phyloP scores from a whole-genome alignment of 768 basidiomycete species.

The Boletus subparvulus region DNA sequence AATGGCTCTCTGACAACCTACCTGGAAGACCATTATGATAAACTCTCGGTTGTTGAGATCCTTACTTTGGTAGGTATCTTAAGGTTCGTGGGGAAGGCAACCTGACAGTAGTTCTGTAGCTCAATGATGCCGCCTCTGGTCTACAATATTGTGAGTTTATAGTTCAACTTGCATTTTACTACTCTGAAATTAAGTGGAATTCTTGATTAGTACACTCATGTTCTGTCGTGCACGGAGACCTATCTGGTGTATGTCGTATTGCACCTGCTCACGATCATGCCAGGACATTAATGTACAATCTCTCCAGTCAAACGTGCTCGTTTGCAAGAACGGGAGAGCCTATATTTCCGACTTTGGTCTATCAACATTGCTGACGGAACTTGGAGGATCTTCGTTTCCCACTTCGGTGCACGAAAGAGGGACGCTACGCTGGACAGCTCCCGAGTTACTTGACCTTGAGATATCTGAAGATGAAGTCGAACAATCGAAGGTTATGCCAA shows the following conservation, averaged over 20 bases:
- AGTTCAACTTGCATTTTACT: background rate
- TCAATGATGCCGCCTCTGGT: slow-evolving; percentile 19
- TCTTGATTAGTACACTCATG: slow-evolving; percentile 14
- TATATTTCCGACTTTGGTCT: slow-evolving; percentile 45
- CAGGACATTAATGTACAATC: background rate
- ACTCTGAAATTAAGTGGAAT: background rate
- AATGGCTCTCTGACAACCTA: slow-evolving; percentile 23
- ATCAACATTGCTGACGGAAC: slow-evolving; percentile 41
- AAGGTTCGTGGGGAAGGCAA: background rate
- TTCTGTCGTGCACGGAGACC: slow-evolving; percentile 18
- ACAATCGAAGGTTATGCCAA: background rate
- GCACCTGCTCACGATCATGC: background rate
- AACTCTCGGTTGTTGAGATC: slow-evolving; percentile 6
- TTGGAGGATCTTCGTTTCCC: slow-evolving; percentile 36
- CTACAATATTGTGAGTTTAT: slow-evolving; percentile 18
- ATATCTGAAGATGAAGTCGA: slow-evolving; percentile 15
- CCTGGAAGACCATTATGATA: slow-evolving; percentile 11
- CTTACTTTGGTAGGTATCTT: slow-evolving; percentile 5
- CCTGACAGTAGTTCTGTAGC: slow-evolving; percentile 4
- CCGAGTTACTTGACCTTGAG: slow-evolving; percentile 33
- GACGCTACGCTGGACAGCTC: slow-evolving; percentile 28
- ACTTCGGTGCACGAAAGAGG: slow-evolving; percentile 33
- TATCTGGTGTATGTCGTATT: slow-evolving; percentile 21
- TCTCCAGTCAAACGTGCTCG: slow-evolving; percentile 18
- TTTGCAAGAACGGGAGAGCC: slow-evolving; percentile 12